phyloP scores from a whole-genome alignment of 2,329 filamentous ascomycete species.

The Metarhizium robertsii region DNA sequence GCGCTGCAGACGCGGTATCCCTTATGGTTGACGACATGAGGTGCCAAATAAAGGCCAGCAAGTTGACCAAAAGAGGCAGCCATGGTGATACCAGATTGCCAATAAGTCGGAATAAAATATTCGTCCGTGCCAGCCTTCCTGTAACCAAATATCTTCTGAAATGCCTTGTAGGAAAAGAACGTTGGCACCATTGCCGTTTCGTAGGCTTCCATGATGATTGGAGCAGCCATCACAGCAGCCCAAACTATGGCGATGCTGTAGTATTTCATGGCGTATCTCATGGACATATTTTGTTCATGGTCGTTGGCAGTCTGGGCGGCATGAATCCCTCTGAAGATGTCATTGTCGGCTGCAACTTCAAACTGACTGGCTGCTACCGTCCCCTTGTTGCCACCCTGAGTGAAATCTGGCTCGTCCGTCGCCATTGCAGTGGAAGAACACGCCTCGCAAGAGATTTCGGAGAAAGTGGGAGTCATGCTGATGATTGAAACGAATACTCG shows the following conservation, averaged over 20 bases:
- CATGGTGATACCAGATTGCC: constrained; percentile 10
- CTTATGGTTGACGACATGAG: constrained; percentile 5
- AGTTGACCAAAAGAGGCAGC: constrained; percentile 8
- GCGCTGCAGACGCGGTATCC: constrained; percentile 17
- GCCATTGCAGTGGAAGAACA: not conserved
- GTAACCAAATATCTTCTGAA: constrained; percentile 5
- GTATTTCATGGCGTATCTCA: constrained; percentile 8
- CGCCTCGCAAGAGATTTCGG: not conserved
- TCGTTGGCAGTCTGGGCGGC: constrained; percentile 7
- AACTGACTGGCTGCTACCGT: not conserved
- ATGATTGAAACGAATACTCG: not conserved
- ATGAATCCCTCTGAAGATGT: constrained; percentile 8
- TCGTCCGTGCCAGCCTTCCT: not conserved
- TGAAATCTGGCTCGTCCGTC: not conserved
- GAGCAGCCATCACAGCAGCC: constrained; percentile 13
- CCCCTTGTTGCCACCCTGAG: not conserved
- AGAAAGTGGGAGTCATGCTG: not conserved
- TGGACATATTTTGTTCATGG: constrained; percentile 10
- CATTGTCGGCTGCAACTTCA: not conserved
- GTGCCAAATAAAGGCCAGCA: constrained; percentile 9
- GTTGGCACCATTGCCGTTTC: constrained; percentile 15
- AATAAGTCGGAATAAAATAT: constrained; percentile 2
- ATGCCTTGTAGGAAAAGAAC: constrained; percentile 10
- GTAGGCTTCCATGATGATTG: constrained; percentile 28
- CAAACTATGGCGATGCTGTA: constrained; percentile 9